Percentiles rank a stretch among this genome's conserved stretches.
Evolutionary conservation across 768 basidiomycete genomes (phyloP).

Genomic region (Tremella fuciformis): DNA sequence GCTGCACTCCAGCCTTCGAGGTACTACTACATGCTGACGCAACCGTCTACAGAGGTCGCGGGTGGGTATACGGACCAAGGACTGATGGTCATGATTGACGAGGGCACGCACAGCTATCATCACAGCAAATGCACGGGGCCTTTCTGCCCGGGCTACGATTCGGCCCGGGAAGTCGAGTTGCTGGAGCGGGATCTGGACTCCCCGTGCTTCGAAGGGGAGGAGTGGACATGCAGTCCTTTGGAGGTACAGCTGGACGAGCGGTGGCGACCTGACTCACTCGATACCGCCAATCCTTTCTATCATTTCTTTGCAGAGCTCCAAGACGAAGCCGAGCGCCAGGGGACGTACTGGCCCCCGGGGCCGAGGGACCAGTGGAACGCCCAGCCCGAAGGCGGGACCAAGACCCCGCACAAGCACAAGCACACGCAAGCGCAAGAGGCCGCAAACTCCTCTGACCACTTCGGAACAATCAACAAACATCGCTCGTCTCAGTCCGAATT

Average conservation of each 20-base stretch:
- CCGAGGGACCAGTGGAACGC: background rate
- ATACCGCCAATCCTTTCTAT: slow-evolving; percentile 20
- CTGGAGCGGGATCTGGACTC: background rate
- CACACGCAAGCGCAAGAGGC: slow-evolving; percentile 18
- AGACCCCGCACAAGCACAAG: slow-evolving; percentile 18
- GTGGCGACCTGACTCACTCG: slow-evolving; percentile 17
- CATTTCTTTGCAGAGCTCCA: background rate
- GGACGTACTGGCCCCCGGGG: slow-evolving; percentile 12
- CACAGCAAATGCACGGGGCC: too few species aligned
- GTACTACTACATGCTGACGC: too few species aligned
- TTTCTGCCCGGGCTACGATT: too few species aligned
- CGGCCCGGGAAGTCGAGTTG: too few species aligned
- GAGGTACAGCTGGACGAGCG: slow-evolving; percentile 17
- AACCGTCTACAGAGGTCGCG: too few species aligned
- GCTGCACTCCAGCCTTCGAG: too few species aligned
- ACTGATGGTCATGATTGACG: too few species aligned
- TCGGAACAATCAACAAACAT: too few species aligned
- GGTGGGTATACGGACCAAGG: too few species aligned
- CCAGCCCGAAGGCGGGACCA: slow-evolving; percentile 8
- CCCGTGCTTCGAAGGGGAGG: background rate
- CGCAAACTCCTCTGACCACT: slow-evolving; percentile 11
- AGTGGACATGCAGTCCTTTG: background rate
- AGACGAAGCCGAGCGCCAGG: slow-evolving; percentile 16
- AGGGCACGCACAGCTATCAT: too few species aligned
- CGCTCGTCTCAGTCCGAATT: too few species aligned